phyloP scores from a whole-genome alignment of 805 yeast genomes.

The Pichia cabralensis region DNA sequence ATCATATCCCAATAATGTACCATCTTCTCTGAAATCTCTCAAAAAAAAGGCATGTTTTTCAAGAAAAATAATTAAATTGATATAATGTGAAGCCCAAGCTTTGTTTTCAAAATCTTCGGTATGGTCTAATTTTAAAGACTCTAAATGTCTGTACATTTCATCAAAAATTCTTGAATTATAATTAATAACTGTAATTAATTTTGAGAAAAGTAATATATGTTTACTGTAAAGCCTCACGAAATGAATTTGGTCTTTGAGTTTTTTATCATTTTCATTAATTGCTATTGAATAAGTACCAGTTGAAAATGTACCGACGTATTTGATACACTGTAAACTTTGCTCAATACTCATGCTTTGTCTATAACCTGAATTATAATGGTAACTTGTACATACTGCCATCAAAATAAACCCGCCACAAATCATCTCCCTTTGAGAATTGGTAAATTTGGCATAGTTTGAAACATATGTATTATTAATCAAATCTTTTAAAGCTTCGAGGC shows the following conservation, averaged over 20 bases:
- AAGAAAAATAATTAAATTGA: neutral
- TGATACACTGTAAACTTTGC: conserved; percentile 1
- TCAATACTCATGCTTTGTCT: neutral
- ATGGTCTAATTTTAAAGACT: neutral
- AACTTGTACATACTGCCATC: neutral
- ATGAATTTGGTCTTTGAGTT: neutral
- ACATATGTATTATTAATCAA: conserved; percentile 1
- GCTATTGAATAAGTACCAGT: conserved; percentile 3
- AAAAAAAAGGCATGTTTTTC: conserved; percentile 2
- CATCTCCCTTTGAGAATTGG: neutral
- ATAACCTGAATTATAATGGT: conserved; percentile 3
- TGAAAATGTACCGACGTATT: conserved; percentile 2
- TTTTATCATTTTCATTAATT: conserved; percentile 1
- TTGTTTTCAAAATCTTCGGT: neutral
- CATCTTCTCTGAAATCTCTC: neutral
- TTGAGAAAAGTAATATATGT: neutral
- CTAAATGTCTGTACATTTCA: neutral
- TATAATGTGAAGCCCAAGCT: neutral
- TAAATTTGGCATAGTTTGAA: neutral
- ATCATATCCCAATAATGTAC: conserved; percentile 2
- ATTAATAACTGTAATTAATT: neutral
- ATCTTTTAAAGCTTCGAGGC: neutral
- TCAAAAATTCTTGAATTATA: neutral
- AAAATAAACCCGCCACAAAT: neutral
- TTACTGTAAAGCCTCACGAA: neutral